Percentiles rank a stretch among this genome's conserved stretches.
Evolutionary conservation across 73 alveolate species (phyloP).

Genomic region (Symbiodinium pilosum): DNA sequence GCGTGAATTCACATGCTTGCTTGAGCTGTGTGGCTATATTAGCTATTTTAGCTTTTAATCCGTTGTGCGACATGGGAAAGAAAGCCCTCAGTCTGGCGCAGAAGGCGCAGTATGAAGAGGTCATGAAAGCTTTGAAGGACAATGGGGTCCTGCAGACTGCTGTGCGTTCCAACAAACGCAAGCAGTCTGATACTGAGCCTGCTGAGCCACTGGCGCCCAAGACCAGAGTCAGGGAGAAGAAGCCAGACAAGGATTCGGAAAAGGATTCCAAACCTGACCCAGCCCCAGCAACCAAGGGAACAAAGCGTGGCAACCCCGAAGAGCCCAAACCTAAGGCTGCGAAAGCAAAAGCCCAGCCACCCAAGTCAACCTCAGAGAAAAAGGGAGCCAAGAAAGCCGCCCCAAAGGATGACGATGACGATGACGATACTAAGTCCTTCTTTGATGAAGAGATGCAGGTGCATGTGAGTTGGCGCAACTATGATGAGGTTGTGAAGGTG

Average conservation of each 20-base stretch:
- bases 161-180: neutral
- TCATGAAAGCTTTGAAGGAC: neutral
- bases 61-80: too few species aligned
- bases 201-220: neutral
- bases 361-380: neutral
- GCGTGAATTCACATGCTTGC: too few species aligned
- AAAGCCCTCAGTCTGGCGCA: neutral
- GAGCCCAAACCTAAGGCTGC: neutral
- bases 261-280: too few species aligned
- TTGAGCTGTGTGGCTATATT: too few species aligned
- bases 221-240: neutral
- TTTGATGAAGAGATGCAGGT: neutral
- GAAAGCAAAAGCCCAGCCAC: neutral
- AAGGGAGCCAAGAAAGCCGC: neutral
- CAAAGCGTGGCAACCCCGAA: neutral
- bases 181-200: neutral
- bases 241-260: neutral
- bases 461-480: neutral
- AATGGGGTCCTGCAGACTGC: neutral
- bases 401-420: neutral
- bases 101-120: neutral
- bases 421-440: neutral
- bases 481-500: neutral
- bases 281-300: neutral
- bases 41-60: too few species aligned